Evolutionary conservation across 768 basidiomycete genomes (phyloP).

Genomic region (Strobilomyces dryophilus): DNA sequence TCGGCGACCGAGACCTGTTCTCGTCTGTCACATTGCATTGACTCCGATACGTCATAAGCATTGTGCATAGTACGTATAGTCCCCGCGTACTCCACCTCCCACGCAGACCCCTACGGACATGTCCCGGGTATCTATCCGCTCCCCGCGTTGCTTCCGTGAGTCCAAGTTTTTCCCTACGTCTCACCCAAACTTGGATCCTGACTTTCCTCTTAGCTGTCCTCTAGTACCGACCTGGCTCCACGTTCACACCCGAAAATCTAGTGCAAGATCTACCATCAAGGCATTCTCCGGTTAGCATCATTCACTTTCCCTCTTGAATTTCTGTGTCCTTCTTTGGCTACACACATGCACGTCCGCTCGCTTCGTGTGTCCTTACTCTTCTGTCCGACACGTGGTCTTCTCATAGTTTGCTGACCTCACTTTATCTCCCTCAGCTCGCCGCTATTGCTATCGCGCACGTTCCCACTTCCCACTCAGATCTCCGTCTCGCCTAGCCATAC

Average conservation of each 20-base stretch:
- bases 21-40: conserved; percentile 16
- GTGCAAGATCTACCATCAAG: conserved; percentile 22
- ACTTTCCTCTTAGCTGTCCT: neutral
- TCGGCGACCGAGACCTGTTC: conserved; percentile 6
- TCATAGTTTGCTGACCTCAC: conserved; percentile 13
- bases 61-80: neutral
- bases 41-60: conserved; percentile 13
- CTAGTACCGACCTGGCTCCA: neutral
- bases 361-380: conserved; percentile 10
- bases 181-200: neutral
- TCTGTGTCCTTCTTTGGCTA: conserved; percentile 10
- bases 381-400: conserved; percentile 8
- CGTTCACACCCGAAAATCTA: conserved; percentile 1
- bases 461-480: conserved; percentile 9
- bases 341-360: neutral
- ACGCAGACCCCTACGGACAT: conserved; percentile 7
- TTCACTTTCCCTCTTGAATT: conserved; percentile 23
- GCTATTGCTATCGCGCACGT: conserved; percentile 18
- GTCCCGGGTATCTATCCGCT: conserved; percentile 1
- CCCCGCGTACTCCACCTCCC: conserved; percentile 13
- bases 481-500: conserved; percentile 8
- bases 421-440: conserved; percentile 12
- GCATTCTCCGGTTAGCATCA: conserved; percentile 18
- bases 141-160: conserved; percentile 23
- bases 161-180: neutral